Conservation (phyloP, 2,329 filamentous ascomycete genomes). For the Aureobasidium sp. region DNA sequence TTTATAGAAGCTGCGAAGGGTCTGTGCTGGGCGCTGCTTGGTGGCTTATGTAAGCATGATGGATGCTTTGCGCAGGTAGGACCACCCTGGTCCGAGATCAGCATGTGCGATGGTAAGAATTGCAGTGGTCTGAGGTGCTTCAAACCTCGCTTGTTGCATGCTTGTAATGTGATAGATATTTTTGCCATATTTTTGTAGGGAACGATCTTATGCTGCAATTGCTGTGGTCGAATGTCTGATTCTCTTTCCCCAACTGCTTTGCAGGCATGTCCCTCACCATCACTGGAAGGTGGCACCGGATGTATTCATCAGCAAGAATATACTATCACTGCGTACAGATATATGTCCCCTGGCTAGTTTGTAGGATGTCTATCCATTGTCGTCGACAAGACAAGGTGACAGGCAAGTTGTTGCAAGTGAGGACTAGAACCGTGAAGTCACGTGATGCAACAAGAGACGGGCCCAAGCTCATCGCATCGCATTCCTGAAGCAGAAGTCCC, state of each 20-base stretch:
- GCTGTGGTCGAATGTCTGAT: too few species aligned
- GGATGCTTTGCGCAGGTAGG: neutral
- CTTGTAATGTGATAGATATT: neutral
- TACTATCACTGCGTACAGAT: too few species aligned
- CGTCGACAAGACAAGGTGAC: neutral
- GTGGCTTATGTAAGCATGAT: neutral
- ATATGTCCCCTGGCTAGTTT: conserved; percentile 17
- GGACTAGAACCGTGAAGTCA: neutral
- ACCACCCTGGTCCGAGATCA: neutral
- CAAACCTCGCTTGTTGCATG: too few species aligned
- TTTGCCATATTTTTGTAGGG: neutral
- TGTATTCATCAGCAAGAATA: too few species aligned
- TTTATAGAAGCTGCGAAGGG: conserved; percentile 3
- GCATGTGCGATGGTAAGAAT: neutral
- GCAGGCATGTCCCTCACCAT: too few species aligned
- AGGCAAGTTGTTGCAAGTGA: neutral
- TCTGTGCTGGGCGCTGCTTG: neutral
- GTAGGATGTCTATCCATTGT: conserved; percentile 19
- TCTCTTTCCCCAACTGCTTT: too few species aligned
- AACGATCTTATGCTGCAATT: too few species aligned
- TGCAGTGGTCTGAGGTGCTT: neutral
- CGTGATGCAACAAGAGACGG: neutral
- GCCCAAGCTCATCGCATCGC: neutral
- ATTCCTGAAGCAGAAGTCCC: neutral
- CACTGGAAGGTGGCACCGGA: too few species aligned